Evolutionary conservation across 176 grass and related monocot genomes (phyloP).

Genomic region (Saccharum officinarum): DNA sequence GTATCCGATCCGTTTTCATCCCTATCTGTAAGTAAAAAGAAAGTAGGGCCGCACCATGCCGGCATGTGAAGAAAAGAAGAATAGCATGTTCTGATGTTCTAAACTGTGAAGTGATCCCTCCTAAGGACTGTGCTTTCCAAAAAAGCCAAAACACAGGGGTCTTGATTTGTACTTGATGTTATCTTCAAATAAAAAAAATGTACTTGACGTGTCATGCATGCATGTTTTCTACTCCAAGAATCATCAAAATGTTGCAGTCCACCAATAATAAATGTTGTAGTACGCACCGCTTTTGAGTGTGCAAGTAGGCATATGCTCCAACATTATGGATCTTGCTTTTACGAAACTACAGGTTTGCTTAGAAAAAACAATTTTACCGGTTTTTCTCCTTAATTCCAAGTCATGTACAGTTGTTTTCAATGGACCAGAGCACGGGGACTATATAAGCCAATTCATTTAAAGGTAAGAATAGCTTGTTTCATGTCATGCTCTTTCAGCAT

Average conservation of each 20-base stretch:
- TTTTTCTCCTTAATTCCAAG: not conserved
- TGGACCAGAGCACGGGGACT: not conserved
- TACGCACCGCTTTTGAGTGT: not conserved
- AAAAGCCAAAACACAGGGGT: not conserved
- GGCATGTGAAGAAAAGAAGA: slow-evolving; percentile 15
- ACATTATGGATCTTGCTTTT: not conserved
- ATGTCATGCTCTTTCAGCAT: too few species aligned
- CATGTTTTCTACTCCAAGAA: slow-evolving; percentile 28
- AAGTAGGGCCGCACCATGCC: not conserved
- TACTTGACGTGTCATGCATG: not conserved
- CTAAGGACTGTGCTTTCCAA: not conserved
- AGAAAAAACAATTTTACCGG: not conserved
- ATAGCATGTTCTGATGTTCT: not conserved
- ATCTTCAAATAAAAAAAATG: not conserved
- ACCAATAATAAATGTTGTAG: slow-evolving; percentile 6
- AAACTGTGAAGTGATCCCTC: not conserved
- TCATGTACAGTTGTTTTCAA: not conserved
- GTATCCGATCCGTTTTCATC: too few species aligned
- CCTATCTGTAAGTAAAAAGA: too few species aligned
- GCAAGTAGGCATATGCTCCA: not conserved
- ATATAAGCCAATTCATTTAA: not conserved
- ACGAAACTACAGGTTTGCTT: not conserved
- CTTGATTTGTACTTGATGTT: not conserved
- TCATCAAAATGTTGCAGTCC: not conserved
- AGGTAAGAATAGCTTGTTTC: not conserved